Base-by-base conservation (phyloP, 2,329 filamentous ascomycete species). In the Xylaria sp. region DNA sequence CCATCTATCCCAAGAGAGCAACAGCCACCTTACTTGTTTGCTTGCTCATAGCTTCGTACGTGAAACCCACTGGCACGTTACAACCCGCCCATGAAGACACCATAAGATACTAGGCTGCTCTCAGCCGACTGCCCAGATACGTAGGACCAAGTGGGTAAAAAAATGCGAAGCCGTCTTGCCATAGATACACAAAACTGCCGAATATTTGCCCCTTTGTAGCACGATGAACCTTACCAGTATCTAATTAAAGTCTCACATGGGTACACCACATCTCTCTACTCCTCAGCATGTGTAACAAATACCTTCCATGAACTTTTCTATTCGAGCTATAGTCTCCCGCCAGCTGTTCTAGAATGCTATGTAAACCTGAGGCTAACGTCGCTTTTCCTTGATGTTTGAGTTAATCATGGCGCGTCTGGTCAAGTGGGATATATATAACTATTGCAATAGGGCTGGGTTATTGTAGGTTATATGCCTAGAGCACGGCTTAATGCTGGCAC, bases 21-120 rank as follows among this genome's bases (percentile, higher is more conserved):
- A 5, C n/a, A 19, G 47, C 21, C 21, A 53, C 24, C n/a, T 19
- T 63, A 47, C 24, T 51, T 64, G 62, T 64, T 59, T 64, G 62
- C n/a, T 47, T 3, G 55, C 55, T 17, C 14, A n/a, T 30, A 21
- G 2, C 21, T 34, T 45, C 30, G 47, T 21, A 19, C 39, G 9
- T 7, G 7, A 39, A 51, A 57, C 14, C 42, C 39, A 36, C 9
- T 21, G 11, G 42, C 5, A 32, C n/a, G 47, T 45, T 42, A 45
- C 55, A 19, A 12, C 36, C 48, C 34, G 24, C 53, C 45, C 9
- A 19, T 5, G 8, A 7, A 7, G 3, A 36, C 8, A 36, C 34
- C 34, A 27, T 32, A 50, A 2, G 50, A 51, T 6, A 45, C 47
- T 1, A 21, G 11, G n/a, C 47, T n/a, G 36, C 17, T 39, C 4